Conservation (phyloP, 176 grass and related monocot genomes). For the Secale cereale region DNA sequence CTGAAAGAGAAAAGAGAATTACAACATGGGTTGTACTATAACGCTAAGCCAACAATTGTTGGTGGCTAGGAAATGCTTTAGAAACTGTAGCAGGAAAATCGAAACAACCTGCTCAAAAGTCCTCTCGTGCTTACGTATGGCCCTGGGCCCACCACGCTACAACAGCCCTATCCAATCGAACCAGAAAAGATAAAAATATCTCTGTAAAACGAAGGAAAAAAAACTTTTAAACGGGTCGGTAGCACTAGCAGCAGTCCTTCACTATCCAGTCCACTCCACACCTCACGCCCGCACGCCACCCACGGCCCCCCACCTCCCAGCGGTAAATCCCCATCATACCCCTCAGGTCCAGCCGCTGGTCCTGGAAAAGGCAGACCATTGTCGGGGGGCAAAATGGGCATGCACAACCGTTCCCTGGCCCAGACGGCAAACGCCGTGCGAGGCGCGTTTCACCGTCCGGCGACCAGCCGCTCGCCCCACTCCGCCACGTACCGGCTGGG, state of each 20-base stretch:
- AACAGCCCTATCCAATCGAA: slow-evolving; percentile 28
- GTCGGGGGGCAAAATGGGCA: fast-evolving
- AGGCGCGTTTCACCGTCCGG: slow-evolving; percentile 30
- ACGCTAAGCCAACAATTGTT: too few relatives aligned
- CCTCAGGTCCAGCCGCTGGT: fast-evolving
- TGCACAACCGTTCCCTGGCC: neutral
- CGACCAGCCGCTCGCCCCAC: slow-evolving; percentile 18
- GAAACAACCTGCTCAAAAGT: neutral
- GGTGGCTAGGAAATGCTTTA: too few relatives aligned
- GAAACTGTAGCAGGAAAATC: neutral
- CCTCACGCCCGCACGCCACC: slow-evolving; percentile 22
- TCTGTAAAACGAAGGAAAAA: neutral
- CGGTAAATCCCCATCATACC: neutral
- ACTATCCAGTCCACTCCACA: slow-evolving; percentile 25
- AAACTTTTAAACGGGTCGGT: neutral
- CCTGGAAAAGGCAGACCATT: neutral
- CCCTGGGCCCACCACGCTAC: neutral
- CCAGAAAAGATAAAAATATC: neutral
- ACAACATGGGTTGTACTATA: too few relatives aligned
- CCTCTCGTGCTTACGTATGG: neutral
- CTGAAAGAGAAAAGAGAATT: too few relatives aligned
- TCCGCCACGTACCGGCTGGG: slow-evolving; percentile 34
- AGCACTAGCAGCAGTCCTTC: slow-evolving; percentile 2
- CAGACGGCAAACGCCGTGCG: slow-evolving; percentile 26
- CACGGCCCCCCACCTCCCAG: neutral